Evolutionary conservation across 352 stramenopile genomes (phyloP).

Genomic region (Pythium vanterpoolii): DNA sequence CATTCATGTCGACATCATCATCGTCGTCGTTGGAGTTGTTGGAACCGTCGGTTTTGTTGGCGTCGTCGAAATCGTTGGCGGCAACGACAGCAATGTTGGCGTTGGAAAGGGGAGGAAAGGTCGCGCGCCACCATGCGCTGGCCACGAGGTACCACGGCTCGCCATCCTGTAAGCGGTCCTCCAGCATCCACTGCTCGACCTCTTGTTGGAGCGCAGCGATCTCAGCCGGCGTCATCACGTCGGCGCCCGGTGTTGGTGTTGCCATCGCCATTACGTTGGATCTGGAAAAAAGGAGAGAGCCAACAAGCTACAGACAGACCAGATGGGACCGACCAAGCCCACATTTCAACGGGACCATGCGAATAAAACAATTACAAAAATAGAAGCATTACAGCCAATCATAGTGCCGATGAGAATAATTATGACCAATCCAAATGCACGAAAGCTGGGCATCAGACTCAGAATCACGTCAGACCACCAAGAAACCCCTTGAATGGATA

Average conservation of each 20-base stretch:
- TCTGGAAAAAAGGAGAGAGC: neutral
- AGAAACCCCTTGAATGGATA: neutral
- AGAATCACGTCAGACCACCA: neutral
- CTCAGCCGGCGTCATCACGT: neutral
- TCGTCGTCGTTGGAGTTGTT: slow-evolving; percentile 32
- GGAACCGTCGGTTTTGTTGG: slow-evolving; percentile 4
- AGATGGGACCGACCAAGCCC: neutral
- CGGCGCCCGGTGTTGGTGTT: neutral
- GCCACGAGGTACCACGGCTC: slow-evolving; percentile 64
- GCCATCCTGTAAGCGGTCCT: slow-evolving; percentile 39
- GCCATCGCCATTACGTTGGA: neutral
- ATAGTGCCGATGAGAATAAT: neutral
- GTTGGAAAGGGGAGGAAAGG: slow-evolving; percentile 22
- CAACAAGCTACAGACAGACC: slow-evolving; percentile 6
- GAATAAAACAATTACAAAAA: neutral
- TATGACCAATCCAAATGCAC: neutral
- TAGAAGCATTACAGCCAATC: neutral
- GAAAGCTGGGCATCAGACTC: neutral
- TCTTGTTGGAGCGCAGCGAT: slow-evolving; percentile 13
- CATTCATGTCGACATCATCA: slow-evolving; percentile 17
- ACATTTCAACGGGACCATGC: neutral
- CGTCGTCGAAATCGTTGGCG: slow-evolving; percentile 20
- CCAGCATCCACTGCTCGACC: slow-evolving; percentile 23
- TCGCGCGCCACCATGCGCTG: slow-evolving; percentile 45
- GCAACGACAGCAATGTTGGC: neutral